These are phyloP conservation scores for Eucalyptus pumila DNA, from an alignment of 345 rosid species.

Conservation along the genomic window DNA sequence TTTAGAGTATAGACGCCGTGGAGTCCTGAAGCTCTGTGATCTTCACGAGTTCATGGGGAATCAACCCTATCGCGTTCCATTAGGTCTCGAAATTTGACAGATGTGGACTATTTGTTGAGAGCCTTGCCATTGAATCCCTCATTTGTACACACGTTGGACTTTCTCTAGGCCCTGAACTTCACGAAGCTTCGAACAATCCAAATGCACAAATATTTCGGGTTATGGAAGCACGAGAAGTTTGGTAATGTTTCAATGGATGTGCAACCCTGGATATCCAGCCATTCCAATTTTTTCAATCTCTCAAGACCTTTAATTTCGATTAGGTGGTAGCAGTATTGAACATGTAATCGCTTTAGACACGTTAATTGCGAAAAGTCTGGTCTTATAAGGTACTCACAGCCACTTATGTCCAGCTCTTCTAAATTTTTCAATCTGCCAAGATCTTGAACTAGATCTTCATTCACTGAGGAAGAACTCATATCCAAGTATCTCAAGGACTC, in stretches of 20 bases:
- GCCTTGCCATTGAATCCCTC: not conserved
- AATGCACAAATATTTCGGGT: fast-evolving
- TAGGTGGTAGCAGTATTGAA: fast-evolving
- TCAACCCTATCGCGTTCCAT: fast-evolving
- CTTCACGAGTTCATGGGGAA: not conserved
- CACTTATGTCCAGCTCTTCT: fast-evolving
- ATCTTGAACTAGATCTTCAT: not conserved
- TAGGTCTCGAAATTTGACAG: fast-evolving
- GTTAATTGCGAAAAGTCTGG: fast-evolving
- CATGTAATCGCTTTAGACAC: fast-evolving
- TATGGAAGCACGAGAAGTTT: not conserved
- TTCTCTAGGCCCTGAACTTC: not conserved
- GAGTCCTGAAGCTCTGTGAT: too few species aligned
- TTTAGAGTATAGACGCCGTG: too few species aligned
- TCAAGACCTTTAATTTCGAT: not conserved
- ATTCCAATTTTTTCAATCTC: not conserved
- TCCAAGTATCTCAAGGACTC: not conserved
- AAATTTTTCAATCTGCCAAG: too few species aligned
- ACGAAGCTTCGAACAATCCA: not conserved
- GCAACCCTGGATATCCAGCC: fast-evolving
- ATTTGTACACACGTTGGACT: fast-evolving
- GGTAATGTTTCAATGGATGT: not conserved
- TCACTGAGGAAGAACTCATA: not conserved
- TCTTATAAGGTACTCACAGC: not conserved
- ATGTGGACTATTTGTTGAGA: fast-evolving